phyloP scores from a whole-genome alignment of 2,329 filamentous ascomycete species.

The Penicillium paneum region DNA sequence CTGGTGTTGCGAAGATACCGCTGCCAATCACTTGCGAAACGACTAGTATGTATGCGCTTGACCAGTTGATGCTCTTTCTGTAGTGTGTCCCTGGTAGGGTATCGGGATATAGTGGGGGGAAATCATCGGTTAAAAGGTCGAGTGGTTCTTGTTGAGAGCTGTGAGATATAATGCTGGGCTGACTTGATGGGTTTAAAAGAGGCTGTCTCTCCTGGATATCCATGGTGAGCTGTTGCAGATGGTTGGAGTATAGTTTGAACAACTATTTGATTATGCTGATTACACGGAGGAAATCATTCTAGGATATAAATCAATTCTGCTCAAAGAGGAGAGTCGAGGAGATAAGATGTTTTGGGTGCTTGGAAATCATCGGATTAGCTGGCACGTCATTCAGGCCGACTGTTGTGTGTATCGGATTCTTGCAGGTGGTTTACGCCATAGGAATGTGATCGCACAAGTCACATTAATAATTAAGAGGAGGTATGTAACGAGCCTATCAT shows the following conservation, averaged over 20 bases:
- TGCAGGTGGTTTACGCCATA: constrained; percentile 9
- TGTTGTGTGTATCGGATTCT: constrained; percentile 24
- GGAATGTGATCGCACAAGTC: not conserved
- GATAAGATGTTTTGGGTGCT: constrained; percentile 10
- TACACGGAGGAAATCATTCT: not conserved
- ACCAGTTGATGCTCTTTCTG: constrained; percentile 61
- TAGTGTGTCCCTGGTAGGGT: constrained; percentile 46
- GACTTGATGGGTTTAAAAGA: constrained; percentile 9
- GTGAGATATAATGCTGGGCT: not conserved
- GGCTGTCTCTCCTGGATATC: constrained; percentile 20
- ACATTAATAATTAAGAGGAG: no score
- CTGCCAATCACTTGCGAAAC: constrained; percentile 67
- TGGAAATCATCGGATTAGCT: constrained; percentile 17
- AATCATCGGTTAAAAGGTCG: not conserved
- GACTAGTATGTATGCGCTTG: constrained; percentile 63
- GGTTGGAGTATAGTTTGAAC: not conserved
- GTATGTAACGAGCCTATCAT: not conserved
- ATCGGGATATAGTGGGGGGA: constrained; percentile 42
- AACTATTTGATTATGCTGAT: not conserved
- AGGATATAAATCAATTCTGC: not conserved
- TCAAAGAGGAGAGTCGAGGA: not conserved
- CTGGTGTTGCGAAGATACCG: constrained; percentile 70
- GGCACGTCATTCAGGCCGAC: constrained; percentile 31
- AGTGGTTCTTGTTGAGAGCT: not conserved
- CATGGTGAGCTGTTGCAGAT: constrained; percentile 12